Base-by-base conservation (phyloP, 352 stramenopile genomes). In the Thraustotheca clavata region DNA sequence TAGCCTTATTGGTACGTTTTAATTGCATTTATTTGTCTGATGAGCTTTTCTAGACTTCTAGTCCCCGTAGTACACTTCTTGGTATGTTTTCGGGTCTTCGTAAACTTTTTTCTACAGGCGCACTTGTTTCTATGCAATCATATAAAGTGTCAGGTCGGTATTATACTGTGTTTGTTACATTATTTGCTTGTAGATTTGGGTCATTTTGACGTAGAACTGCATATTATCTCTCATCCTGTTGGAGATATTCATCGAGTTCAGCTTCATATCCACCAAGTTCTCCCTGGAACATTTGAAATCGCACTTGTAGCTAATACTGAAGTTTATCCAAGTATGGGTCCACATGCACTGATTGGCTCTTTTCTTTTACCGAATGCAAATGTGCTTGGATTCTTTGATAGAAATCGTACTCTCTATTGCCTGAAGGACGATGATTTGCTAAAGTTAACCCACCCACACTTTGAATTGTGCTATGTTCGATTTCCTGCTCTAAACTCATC, bases 1-100 rank as follows among this genome's bases (percentile, higher is more conserved):
- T 85, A 46, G 73, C 75, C 4, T 89, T 86, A 54, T 83, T 84
- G 74, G 85, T 94, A 72, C 11, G 76, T 69, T 6, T 36, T 5
- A 39, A 27, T 46, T 24, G 6, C 20, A 40, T 49, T 54, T 54
- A n/a, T n/a, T 6, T 14, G 43, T 22, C 6, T 6, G 22, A 14
- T 50, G 6, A 22, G 6, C 43, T 6, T 22, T 60, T 9, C 14
- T 65, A 65, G 57, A 65, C 24, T 12, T 39, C 57, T 12, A 65
- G 29, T 5, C 57, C 57, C 4, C 57, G 57, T 3, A 43, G 12
- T 12, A 39, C 22, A 16, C 24, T 41, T 22, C 9, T 65, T 0
- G 29, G 38, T 14, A 50, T 32, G 27, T 54, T 43, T 7, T 36
- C 41, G 5, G 57, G 47, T 20, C 27, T 65, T 6, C 55, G 34